phyloP scores from a whole-genome alignment of 306 rosid species.

The Boehmeria nivea region DNA sequence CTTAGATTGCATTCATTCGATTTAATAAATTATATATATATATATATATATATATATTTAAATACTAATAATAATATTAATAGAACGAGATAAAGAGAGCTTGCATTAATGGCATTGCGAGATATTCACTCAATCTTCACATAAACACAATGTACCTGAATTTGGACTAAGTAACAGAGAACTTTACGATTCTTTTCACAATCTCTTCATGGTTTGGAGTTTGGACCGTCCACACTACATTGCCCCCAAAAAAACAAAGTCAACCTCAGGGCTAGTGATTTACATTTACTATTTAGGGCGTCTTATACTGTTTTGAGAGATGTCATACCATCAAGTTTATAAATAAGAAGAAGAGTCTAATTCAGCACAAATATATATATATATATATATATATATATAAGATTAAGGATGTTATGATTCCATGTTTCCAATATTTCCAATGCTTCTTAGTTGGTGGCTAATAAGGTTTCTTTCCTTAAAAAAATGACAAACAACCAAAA shows the following conservation, averaged over 20 bases:
- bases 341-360: neutral
- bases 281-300: neutral
- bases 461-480: too few species aligned
- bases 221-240: neutral
- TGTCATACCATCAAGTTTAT: neutral
- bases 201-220: neutral
- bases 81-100: too few species aligned
- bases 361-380: neutral
- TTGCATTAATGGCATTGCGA: neutral
- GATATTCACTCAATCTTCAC: neutral
- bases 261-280: neutral
- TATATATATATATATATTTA: too few species aligned
- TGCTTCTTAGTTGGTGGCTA: too few species aligned
- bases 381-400: too few species aligned
- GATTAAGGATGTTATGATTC: neutral
- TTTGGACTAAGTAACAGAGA: neutral
- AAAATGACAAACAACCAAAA: too few species aligned
- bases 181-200: neutral
- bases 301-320: too few species aligned
- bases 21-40: too few species aligned
- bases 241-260: neutral
- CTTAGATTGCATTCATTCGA: too few species aligned
- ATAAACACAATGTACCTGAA: neutral
- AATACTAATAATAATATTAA: too few species aligned
- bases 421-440: too few species aligned